Percentiles rank a stretch among this genome's conserved stretches.
Evolutionary conservation across 2,329 filamentous ascomycete genomes (phyloP).

Genomic region (Ceratocystis smalleyi): DNA sequence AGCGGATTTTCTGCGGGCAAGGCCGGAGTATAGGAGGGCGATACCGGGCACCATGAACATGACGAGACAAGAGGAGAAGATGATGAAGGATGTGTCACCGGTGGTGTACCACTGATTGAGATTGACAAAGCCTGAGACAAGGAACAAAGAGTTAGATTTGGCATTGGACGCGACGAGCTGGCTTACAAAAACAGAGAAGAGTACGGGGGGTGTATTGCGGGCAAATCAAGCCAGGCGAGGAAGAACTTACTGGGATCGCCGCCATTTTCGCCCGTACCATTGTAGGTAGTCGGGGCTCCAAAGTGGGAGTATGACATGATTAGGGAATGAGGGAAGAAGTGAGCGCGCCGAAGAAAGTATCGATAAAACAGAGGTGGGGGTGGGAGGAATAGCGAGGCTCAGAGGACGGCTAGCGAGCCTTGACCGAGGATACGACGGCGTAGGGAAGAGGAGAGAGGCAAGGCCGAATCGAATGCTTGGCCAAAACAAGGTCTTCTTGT

Average conservation of each 20-base stretch:
- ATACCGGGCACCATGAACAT: slow-evolving; percentile 94
- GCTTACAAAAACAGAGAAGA: neutral
- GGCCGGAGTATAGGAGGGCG: slow-evolving; percentile 90
- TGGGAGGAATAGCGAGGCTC: neutral
- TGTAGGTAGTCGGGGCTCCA: slow-evolving; percentile 44
- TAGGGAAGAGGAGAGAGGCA: neutral
- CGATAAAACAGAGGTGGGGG: neutral
- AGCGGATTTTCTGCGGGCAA: slow-evolving; percentile 93
- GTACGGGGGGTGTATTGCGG: too few species aligned
- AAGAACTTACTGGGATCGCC: slow-evolving; percentile 44
- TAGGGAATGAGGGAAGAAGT: neutral
- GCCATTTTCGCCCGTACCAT: slow-evolving; percentile 49
- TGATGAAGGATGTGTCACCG: slow-evolving; percentile 87
- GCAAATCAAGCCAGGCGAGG: slow-evolving; percentile 11
- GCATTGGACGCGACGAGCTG: neutral
- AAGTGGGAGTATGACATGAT: slow-evolving; percentile 45
- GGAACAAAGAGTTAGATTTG: neutral
- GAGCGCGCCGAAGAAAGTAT: neutral
- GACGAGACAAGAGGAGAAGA: slow-evolving; percentile 81
- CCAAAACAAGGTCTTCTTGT: neutral
- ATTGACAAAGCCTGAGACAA: slow-evolving; percentile 54
- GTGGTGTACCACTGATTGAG: slow-evolving; percentile 90
- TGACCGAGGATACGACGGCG: neutral
- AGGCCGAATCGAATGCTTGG: neutral
- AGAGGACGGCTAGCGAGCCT: neutral